Evolutionary conservation across 2,329 filamentous ascomycete species (phyloP).

Genomic region (Fusarium xylarioides): DNA sequence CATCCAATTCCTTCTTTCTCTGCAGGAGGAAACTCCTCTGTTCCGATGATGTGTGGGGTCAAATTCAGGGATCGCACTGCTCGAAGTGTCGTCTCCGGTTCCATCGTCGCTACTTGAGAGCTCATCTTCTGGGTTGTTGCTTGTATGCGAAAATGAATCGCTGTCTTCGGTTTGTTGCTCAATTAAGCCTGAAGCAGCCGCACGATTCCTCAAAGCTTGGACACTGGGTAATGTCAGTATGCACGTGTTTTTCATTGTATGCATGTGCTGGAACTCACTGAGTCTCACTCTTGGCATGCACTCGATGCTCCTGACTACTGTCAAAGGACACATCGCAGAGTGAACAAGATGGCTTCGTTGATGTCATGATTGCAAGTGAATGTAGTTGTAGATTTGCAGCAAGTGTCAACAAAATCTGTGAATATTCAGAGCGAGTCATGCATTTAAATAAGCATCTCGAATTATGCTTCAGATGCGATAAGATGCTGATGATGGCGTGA

Average conservation of each 20-base stretch:
- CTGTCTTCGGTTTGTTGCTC: neutral
- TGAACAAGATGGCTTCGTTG: neutral
- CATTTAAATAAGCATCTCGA: neutral
- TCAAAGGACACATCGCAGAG: constrained; percentile 7
- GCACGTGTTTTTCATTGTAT: fast-evolving
- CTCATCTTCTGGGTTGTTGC: neutral
- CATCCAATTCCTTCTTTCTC: constrained; percentile 28
- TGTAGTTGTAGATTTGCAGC: neutral
- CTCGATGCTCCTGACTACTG: constrained; percentile 6
- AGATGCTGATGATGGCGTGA: constrained; percentile 1
- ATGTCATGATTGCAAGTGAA: neutral
- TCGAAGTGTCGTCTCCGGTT: neutral
- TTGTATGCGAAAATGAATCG: neutral
- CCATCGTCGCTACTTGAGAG: neutral
- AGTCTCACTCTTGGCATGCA: constrained; percentile 10
- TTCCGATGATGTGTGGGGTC: constrained; percentile 21
- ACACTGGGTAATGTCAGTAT: neutral
- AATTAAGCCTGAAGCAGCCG: neutral
- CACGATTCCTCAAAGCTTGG: neutral
- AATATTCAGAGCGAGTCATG: fast-evolving
- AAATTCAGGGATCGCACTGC: constrained; percentile 28
- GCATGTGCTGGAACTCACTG: neutral
- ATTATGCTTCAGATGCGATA: neutral
- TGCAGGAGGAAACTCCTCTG: constrained; percentile 22
- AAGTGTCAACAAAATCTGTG: fast-evolving